These are phyloP conservation scores for Globisporangium viniferum DNA, from an alignment of 352 stramenopile genomes.

Conservation along the genomic window DNA sequence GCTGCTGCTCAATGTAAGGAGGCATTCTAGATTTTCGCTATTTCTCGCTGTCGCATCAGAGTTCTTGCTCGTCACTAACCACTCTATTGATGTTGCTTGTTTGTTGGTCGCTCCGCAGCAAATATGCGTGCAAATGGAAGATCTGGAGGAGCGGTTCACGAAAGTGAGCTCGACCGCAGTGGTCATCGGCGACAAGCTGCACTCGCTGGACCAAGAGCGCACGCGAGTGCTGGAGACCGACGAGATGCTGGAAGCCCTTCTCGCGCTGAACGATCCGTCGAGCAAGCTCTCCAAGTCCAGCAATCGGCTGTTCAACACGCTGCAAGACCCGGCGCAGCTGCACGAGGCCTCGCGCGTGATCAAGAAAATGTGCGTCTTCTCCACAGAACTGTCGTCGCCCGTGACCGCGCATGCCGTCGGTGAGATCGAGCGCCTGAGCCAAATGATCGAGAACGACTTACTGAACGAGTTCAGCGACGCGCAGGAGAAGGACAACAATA, in stretches of 20 bases:
- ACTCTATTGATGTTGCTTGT: neutral
- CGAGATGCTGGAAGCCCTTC: slow-evolving; percentile 70
- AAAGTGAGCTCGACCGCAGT: slow-evolving; percentile 85
- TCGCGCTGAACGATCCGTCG: slow-evolving; percentile 66
- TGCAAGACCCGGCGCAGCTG: slow-evolving; percentile 68
- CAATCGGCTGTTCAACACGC: slow-evolving; percentile 58
- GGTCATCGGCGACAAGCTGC: slow-evolving; percentile 65
- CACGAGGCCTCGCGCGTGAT: slow-evolving; percentile 66
- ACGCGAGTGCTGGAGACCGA: slow-evolving; percentile 70
- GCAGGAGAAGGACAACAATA: slow-evolving; percentile 50
- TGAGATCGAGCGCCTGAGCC: slow-evolving; percentile 74
- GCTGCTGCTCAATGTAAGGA: slow-evolving; percentile 45
- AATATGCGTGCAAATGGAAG: slow-evolving; percentile 77
- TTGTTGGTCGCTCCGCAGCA: slow-evolving; percentile 24
- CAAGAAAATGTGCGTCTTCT: slow-evolving; percentile 75
- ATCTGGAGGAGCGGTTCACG: slow-evolving; percentile 80
- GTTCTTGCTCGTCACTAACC: neutral
- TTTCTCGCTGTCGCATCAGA: neutral
- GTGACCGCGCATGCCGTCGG: slow-evolving; percentile 48
- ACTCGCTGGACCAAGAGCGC: slow-evolving; percentile 60
- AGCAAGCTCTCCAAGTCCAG: slow-evolving; percentile 53
- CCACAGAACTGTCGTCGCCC: slow-evolving; percentile 60
- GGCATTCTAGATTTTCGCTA: neutral
- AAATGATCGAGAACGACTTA: slow-evolving; percentile 73
- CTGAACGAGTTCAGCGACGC: slow-evolving; percentile 71